phyloP scores from a whole-genome alignment of 192 early-diverging fungal species.

The Dissophora ornata region DNA sequence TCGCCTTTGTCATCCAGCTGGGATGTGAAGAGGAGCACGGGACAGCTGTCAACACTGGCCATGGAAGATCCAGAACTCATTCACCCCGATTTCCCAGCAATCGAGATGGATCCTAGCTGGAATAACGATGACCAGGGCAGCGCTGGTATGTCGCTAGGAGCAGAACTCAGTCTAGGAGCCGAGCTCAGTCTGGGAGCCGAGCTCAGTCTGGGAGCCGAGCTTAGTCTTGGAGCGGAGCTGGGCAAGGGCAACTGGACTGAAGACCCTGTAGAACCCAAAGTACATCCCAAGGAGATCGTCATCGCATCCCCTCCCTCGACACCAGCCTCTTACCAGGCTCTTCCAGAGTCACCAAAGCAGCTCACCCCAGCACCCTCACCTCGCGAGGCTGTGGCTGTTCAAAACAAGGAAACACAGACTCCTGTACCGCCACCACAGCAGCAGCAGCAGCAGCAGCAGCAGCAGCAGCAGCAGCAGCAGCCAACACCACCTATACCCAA shows the following conservation, averaged over 20 bases:
- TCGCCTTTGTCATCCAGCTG: background rate
- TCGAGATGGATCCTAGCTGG: slow-evolving; percentile 7
- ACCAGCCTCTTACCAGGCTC: background rate
- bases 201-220: slow-evolving; percentile 3
- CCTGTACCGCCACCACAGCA: background rate
- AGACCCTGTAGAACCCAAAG: background rate
- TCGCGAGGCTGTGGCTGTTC: background rate
- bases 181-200: background rate
- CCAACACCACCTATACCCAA: slow-evolving; percentile 7
- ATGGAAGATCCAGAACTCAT: slow-evolving; percentile 33
- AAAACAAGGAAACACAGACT: slow-evolving; percentile 17
- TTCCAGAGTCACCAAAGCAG: slow-evolving; percentile 8
- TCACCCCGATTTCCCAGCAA: background rate
- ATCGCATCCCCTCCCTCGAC: slow-evolving; percentile 27
- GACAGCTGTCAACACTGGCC: slow-evolving; percentile 30
- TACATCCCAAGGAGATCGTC: slow-evolving; percentile 9
- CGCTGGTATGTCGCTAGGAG: slow-evolving; percentile 20
- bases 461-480: slow-evolving; percentile 1
- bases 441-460: slow-evolving; percentile 3
- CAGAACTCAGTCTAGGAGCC: slow-evolving; percentile 12
- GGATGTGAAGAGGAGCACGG: slow-evolving; percentile 6
- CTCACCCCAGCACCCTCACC: slow-evolving; percentile 32
- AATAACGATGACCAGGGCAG: slow-evolving; percentile 3
- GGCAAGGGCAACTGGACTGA: background rate
- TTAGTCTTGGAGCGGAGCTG: background rate